Evolutionary conservation across 257 asterid species (phyloP).

Genomic region (Solanum verrucosum): DNA sequence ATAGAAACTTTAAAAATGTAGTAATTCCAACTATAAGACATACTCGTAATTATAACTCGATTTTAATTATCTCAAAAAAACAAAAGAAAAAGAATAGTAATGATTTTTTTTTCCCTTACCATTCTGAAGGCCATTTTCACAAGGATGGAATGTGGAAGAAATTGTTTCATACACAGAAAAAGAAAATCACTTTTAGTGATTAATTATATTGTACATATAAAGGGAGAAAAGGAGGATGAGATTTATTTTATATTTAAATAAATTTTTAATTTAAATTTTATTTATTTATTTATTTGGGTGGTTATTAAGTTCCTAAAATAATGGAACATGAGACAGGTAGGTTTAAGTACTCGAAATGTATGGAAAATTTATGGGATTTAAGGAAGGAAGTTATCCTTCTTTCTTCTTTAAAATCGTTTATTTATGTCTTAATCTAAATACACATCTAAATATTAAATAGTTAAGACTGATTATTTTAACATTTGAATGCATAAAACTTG

Average conservation of each 20-base stretch:
- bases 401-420: background rate
- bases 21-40: background rate
- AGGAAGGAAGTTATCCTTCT: background rate
- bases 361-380: background rate
- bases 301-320: background rate
- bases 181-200: background rate
- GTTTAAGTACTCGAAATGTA: background rate
- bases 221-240: background rate
- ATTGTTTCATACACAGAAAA: background rate
- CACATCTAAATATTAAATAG: background rate
- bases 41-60: background rate
- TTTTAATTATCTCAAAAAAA: background rate
- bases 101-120: background rate
- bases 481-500: background rate
- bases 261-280: too few relatives aligned
- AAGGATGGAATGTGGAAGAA: background rate
- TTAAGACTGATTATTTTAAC: background rate
- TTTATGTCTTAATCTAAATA: too few relatives aligned
- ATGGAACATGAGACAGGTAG: background rate
- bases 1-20: background rate
- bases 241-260: background rate
- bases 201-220: background rate
- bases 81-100: background rate
- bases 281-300: background rate
- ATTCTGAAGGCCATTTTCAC: background rate